These are phyloP conservation scores for Cadophora luteo-olivacea DNA, from an alignment of 2,329 filamentous ascomycete species.

Conservation along the genomic window DNA sequence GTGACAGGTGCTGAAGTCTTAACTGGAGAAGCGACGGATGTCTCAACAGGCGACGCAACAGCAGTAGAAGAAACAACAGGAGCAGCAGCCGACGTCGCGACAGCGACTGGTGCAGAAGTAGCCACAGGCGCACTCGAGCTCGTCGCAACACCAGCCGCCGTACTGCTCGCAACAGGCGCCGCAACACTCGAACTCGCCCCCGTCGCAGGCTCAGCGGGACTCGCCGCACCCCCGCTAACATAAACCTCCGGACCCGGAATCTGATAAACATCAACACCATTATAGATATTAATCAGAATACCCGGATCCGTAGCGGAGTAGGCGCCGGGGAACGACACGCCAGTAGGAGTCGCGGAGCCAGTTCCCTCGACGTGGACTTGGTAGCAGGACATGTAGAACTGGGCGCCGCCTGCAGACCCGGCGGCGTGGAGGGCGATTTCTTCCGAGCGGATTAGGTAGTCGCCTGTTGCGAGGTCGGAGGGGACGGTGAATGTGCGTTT, in stretches of 20 bases:
- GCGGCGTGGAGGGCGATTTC: slow-evolving; percentile 61
- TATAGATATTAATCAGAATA: slow-evolving; percentile 54
- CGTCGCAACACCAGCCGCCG: not conserved
- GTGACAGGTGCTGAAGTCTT: not conserved
- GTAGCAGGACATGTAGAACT: slow-evolving; percentile 49
- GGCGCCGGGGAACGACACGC: slow-evolving; percentile 54
- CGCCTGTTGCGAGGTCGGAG: slow-evolving; percentile 56
- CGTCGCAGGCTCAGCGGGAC: not conserved
- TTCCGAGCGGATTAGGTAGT: slow-evolving; percentile 62
- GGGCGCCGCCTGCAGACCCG: slow-evolving; percentile 46
- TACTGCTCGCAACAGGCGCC: not conserved
- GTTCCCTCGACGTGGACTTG: slow-evolving; percentile 55
- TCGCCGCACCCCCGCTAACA: not conserved
- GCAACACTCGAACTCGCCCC: not conserved
- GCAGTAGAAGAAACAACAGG: not conserved
- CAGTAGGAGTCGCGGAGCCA: slow-evolving; percentile 48
- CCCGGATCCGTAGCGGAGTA: slow-evolving; percentile 54
- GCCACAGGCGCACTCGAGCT: not conserved
- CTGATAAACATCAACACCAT: slow-evolving; percentile 5
- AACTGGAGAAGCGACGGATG: not conserved
- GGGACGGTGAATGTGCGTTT: slow-evolving; percentile 58
- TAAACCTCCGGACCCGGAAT: slow-evolving; percentile 14
- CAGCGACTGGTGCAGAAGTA: not conserved
- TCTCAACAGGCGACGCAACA: not conserved
- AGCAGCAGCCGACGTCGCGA: not conserved